phyloP scores from a whole-genome alignment of 192 early-diverging fungal species.

The Backusella tuberculispora region DNA sequence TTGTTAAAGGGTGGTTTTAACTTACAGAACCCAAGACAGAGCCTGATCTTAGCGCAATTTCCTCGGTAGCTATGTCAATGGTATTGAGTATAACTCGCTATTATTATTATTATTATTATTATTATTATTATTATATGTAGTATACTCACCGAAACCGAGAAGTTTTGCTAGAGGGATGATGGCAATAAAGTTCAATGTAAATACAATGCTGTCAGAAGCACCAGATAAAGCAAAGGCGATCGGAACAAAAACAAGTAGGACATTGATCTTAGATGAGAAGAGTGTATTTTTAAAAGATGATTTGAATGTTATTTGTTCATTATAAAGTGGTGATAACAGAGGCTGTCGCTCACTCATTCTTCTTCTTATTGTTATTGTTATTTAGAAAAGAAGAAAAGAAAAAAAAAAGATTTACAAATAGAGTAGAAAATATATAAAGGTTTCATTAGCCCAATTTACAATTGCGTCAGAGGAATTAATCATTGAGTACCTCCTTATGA shows the following conservation, averaged over 20 bases:
- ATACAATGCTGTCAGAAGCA: conserved; percentile 70
- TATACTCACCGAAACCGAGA: conserved; percentile 38
- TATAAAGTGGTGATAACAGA: neutral
- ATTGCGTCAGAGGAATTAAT: no score
- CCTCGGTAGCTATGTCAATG: conserved; percentile 68
- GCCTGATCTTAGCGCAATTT: conserved; percentile 56
- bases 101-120: neutral
- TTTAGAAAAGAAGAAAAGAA: neutral
- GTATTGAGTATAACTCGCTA: neutral
- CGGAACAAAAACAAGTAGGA: conserved; percentile 77
- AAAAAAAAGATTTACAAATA: neutral
- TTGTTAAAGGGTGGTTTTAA: neutral
- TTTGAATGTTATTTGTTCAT: conserved; percentile 32
- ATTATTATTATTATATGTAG: neutral
- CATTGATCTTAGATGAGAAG: conserved; percentile 67
- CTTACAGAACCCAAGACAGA: conserved; percentile 40
- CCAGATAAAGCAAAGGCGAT: conserved; percentile 71
- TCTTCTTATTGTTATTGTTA: neutral
- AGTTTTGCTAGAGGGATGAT: conserved; percentile 89
- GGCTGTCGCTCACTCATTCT: conserved; percentile 24
- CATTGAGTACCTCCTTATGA: no score
- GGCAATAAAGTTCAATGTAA: conserved; percentile 88
- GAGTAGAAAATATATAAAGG: neutral
- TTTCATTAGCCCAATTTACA: neutral
- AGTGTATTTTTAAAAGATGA: conserved; percentile 53